Percentiles rank a stretch among this genome's conserved stretches.
phyloP scores from a whole-genome alignment of 2,329 filamentous ascomycete genomes.

The Trichoderma hamatum region DNA sequence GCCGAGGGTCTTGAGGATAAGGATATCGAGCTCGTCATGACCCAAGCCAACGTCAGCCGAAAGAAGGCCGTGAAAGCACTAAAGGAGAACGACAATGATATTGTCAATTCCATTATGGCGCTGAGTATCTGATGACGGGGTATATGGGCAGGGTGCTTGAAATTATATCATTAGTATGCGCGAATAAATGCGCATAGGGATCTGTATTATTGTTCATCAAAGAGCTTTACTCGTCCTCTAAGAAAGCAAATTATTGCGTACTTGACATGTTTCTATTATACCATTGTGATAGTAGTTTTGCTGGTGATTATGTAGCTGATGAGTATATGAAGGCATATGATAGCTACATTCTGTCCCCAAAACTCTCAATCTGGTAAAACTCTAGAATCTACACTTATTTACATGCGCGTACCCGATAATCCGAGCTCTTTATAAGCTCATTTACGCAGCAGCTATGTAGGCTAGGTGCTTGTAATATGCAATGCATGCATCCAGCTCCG shows the following conservation, averaged over 20 bases:
- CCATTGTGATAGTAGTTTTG: not conserved
- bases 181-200: slow-evolving; percentile 34
- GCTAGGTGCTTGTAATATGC: not conserved
- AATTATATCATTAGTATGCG: slow-evolving; percentile 34
- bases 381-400: not conserved
- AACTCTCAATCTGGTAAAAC: not conserved
- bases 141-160: slow-evolving; percentile 30
- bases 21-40: slow-evolving; percentile 99
- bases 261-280: not conserved
- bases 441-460: not conserved
- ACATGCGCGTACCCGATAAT: not conserved
- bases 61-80: slow-evolving; percentile 99
- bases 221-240: slow-evolving; percentile 26
- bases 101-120: slow-evolving; percentile 99
- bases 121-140: slow-evolving; percentile 69
- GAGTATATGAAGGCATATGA: not conserved
- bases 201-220: slow-evolving; percentile 38
- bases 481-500: not conserved
- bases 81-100: slow-evolving; percentile 99
- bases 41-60: slow-evolving; percentile 91
- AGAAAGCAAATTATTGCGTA: slow-evolving; percentile 19
- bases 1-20: slow-evolving; percentile 94
- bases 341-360: not conserved
- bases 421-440: slow-evolving; percentile 5
- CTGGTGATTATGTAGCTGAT: not conserved